These are phyloP conservation scores for Phytophthora citricola DNA, from an alignment of 352 stramenopile genomes.

Conservation along the genomic window DNA sequence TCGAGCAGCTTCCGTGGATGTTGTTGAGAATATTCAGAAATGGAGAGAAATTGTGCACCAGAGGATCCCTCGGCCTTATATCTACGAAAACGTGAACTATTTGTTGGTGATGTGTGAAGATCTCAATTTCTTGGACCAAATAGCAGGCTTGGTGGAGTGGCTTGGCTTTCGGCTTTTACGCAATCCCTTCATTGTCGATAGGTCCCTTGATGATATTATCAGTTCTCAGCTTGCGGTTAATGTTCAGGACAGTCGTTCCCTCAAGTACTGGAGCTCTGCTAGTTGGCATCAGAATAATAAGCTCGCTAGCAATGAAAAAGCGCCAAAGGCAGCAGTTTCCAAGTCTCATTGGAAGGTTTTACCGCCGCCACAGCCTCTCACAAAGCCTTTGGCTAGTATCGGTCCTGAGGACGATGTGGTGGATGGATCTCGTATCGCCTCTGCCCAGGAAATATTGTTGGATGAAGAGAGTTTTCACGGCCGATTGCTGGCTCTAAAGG, in stretches of 20 bases:
- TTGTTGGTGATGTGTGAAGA: constrained; percentile 64
- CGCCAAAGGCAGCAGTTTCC: neutral
- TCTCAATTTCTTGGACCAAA: constrained; percentile 57
- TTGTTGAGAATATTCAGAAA: constrained; percentile 53
- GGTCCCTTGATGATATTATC: constrained; percentile 41
- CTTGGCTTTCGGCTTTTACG: constrained; percentile 58
- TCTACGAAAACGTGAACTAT: constrained; percentile 55
- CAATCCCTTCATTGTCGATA: constrained; percentile 61
- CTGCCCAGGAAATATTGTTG: constrained; percentile 39
- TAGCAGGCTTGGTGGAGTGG: constrained; percentile 48
- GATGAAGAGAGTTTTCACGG: constrained; percentile 66
- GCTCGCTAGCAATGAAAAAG: neutral
- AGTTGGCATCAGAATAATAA: constrained; percentile 28
- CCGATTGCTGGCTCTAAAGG: constrained; percentile 20
- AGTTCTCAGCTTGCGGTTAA: constrained; percentile 13
- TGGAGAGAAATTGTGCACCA: constrained; percentile 54
- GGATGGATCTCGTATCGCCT: constrained; percentile 43
- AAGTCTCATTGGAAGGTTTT: constrained; percentile 17
- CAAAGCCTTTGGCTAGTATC: constrained; percentile 57
- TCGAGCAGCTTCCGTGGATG: constrained; percentile 61
- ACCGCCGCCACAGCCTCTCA: constrained; percentile 33
- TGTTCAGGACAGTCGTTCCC: constrained; percentile 27
- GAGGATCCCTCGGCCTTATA: constrained; percentile 40
- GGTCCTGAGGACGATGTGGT: constrained; percentile 53
- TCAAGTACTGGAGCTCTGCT: constrained; percentile 40